Percentiles rank a stretch among this genome's conserved stretches.
phyloP scores from a whole-genome alignment of 2,329 filamentous ascomycete species.

The Neopestalotiopsis sp. region DNA sequence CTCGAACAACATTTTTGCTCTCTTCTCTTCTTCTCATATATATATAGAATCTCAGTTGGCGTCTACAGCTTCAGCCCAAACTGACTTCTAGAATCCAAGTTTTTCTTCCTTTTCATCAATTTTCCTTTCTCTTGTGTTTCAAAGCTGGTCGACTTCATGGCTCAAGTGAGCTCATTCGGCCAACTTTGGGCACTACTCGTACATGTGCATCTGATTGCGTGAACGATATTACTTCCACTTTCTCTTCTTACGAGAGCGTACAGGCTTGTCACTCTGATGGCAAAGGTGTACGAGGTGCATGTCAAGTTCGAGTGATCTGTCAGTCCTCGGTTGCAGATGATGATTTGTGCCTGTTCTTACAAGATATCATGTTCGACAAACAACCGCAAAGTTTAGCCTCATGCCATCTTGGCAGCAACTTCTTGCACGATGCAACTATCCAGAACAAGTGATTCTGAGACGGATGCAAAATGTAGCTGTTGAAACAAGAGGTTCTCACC shows the following conservation, averaged over 20 bases:
- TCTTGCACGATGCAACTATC: not conserved
- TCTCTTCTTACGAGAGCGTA: not conserved
- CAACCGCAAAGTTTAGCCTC: not conserved
- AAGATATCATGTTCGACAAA: not conserved
- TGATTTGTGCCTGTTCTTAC: not conserved
- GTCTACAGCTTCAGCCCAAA: no score
- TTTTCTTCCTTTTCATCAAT: not conserved
- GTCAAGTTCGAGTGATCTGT: not conserved
- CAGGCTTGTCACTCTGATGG: not conserved
- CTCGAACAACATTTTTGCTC: not conserved
- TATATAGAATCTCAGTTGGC: no score
- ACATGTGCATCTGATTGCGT: not conserved
- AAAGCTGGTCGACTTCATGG: not conserved
- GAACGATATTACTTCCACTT: not conserved
- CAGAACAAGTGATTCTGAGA: not conserved
- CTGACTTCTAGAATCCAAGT: no score
- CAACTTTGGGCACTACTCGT: not conserved
- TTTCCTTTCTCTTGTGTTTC: not conserved
- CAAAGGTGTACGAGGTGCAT: not conserved
- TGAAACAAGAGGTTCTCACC: not conserved
- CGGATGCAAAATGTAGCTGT: not conserved
- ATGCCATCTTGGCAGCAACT: not conserved
- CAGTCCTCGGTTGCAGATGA: not conserved
- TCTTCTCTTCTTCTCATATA: not conserved
- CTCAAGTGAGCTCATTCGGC: constrained; percentile 1